Percentiles rank a stretch among this genome's conserved stretches.
Evolutionary conservation across 23 red algal genomes (phyloP).

Genomic region (Chondrus crispus): DNA sequence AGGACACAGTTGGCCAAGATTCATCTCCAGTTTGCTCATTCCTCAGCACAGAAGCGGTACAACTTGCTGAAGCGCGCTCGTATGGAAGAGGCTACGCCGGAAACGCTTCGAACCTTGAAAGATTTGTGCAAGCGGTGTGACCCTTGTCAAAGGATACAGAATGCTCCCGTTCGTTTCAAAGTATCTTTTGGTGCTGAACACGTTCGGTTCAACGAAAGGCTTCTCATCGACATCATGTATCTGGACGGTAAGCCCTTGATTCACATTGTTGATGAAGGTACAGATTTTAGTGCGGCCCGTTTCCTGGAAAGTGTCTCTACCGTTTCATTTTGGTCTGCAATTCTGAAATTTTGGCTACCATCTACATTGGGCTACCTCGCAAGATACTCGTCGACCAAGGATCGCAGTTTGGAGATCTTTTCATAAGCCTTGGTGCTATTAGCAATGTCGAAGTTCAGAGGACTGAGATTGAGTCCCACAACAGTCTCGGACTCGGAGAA

Average conservation of each 20-base stretch:
- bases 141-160: not conserved
- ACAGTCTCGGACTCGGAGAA: not conserved
- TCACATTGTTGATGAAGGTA: not conserved
- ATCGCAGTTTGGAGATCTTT: not conserved
- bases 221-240: not conserved
- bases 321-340: not conserved
- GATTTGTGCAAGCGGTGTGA: not conserved
- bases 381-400: not conserved
- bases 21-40: not conserved
- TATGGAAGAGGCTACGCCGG: not conserved
- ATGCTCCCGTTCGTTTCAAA: not conserved
- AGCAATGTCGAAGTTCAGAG: not conserved
- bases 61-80: not conserved
- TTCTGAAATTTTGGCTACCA: not conserved
- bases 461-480: not conserved
- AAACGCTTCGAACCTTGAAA: not conserved
- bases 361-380: not conserved
- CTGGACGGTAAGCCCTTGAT: not conserved
- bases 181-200: conserved; percentile 10
- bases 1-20: not conserved
- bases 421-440: not conserved
- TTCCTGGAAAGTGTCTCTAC: not conserved
- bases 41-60: not conserved
- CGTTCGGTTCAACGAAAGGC: not conserved
- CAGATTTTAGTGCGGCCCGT: not conserved